phyloP scores from a whole-genome alignment of 176 grass and related monocot species.

The Cymbopogon citratus region DNA sequence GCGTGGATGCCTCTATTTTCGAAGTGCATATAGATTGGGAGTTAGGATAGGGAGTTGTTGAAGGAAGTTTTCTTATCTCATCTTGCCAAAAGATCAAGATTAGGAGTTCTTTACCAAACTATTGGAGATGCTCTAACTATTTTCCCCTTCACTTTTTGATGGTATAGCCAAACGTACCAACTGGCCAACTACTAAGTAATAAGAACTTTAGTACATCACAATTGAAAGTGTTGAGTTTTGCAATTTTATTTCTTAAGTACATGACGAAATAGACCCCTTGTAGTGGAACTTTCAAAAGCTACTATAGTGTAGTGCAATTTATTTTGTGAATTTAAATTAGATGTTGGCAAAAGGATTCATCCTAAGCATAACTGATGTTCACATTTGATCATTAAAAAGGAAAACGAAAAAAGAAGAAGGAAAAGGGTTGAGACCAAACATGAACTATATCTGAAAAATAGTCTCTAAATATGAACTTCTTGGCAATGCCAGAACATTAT shows the following conservation, averaged over 20 bases:
- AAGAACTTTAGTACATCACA: not conserved
- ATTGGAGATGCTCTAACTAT: too few species aligned
- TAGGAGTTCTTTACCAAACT: not conserved
- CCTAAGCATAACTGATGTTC: not conserved
- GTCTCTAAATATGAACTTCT: not conserved
- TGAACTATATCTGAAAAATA: not conserved
- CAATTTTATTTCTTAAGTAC: not conserved
- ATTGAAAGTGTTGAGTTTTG: not conserved
- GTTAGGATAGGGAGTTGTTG: not conserved
- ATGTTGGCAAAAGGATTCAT: not conserved
- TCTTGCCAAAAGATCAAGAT: not conserved
- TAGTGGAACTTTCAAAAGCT: not conserved
- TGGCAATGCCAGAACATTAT: slow-evolving; percentile 20
- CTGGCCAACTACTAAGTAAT: not conserved
- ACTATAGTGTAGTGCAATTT: not conserved
- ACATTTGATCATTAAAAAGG: not conserved
- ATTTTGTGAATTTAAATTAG: not conserved
- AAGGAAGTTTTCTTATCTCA: not conserved
- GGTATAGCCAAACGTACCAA: not conserved
- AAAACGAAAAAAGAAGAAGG: not conserved
- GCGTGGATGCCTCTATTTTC: not conserved
- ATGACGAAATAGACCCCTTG: not conserved
- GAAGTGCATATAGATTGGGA: not conserved
- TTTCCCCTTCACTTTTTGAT: not conserved
- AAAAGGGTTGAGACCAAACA: not conserved